phyloP scores from a whole-genome alignment of 2,329 filamentous ascomycete species.

The Anisogramma anomala region DNA sequence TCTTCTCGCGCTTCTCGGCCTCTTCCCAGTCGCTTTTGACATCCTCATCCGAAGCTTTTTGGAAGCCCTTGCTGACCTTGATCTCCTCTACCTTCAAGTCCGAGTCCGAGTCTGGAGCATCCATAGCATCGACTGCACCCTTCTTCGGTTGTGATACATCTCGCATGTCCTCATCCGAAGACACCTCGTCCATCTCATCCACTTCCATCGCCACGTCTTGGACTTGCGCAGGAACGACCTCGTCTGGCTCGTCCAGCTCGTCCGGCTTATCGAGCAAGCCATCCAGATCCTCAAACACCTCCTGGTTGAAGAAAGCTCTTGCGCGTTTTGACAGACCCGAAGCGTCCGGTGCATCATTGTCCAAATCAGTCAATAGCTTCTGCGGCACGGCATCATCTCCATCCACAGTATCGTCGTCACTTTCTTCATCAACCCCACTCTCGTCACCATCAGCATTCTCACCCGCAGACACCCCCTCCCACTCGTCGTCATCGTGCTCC shows the following conservation, averaged over 20 bases:
- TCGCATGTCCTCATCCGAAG: slow-evolving; percentile 28
- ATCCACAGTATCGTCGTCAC: slow-evolving; percentile 53
- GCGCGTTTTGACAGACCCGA: slow-evolving; percentile 72
- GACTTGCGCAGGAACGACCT: slow-evolving; percentile 21
- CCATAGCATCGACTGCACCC: slow-evolving; percentile 26
- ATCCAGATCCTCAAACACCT: slow-evolving; percentile 79
- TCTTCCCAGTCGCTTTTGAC: slow-evolving; percentile 45
- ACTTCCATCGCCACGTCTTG: slow-evolving; percentile 28
- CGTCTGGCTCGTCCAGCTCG: too few relatives aligned
- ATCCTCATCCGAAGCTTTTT: slow-evolving; percentile 27
- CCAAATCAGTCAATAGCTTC: slow-evolving; percentile 49
- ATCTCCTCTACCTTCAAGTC: slow-evolving; percentile 35
- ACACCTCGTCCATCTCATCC: slow-evolving; percentile 21
- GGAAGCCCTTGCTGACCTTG: slow-evolving; percentile 46
- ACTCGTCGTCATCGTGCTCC: slow-evolving; percentile 75
- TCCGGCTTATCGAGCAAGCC: slow-evolving; percentile 49
- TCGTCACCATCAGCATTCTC: slow-evolving; percentile 47
- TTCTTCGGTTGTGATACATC: slow-evolving; percentile 22
- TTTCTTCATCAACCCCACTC: slow-evolving; percentile 47
- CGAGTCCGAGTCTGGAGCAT: slow-evolving; percentile 19
- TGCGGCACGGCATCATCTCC: slow-evolving; percentile 32
- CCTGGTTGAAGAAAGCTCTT: slow-evolving; percentile 82
- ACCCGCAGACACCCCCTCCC: slow-evolving; percentile 73
- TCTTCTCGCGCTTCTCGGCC: slow-evolving; percentile 45
- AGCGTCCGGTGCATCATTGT: slow-evolving; percentile 36